Conservation (phyloP, 2,329 filamentous ascomycete species). For the Talaromyces amestolkiae region DNA sequence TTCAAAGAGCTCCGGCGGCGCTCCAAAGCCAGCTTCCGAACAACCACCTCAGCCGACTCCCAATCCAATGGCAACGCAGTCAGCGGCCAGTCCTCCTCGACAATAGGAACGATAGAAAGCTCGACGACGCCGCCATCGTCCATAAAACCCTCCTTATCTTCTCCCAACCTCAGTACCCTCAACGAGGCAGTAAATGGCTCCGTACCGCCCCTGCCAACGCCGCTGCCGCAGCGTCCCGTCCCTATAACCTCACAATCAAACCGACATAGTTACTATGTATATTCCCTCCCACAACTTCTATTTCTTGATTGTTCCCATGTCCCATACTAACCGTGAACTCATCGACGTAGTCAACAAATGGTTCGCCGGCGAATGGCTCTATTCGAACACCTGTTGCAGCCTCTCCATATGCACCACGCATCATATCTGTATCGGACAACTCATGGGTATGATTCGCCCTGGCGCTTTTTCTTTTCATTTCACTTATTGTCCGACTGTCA, state of each 20-base stretch:
- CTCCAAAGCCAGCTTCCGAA: constrained; percentile 71
- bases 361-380: constrained; percentile 34
- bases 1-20: constrained; percentile 74
- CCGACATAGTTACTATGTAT: constrained; percentile 45
- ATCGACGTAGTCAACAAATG: constrained; percentile 34
- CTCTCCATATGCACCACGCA: constrained; percentile 76
- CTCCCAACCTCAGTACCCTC: constrained; percentile 56
- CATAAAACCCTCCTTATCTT: constrained; percentile 63
- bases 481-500: not conserved
- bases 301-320: not conserved
- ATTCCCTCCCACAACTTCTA: constrained; percentile 19
- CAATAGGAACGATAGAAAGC: constrained; percentile 58
- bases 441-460: constrained; percentile 67
- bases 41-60: constrained; percentile 45
- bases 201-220: constrained; percentile 34
- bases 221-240: constrained; percentile 49
- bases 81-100: constrained; percentile 63
- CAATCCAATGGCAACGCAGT: constrained; percentile 60
- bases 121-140: constrained; percentile 67
- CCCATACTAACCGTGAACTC: not conserved
- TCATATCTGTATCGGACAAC: constrained; percentile 75
- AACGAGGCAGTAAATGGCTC: constrained; percentile 40
- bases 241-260: constrained; percentile 40
- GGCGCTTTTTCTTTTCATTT: not conserved
- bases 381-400: constrained; percentile 57